Evolutionary conservation across 106 monocot species (phyloP).

Genomic region (Chionographis japonica): DNA sequence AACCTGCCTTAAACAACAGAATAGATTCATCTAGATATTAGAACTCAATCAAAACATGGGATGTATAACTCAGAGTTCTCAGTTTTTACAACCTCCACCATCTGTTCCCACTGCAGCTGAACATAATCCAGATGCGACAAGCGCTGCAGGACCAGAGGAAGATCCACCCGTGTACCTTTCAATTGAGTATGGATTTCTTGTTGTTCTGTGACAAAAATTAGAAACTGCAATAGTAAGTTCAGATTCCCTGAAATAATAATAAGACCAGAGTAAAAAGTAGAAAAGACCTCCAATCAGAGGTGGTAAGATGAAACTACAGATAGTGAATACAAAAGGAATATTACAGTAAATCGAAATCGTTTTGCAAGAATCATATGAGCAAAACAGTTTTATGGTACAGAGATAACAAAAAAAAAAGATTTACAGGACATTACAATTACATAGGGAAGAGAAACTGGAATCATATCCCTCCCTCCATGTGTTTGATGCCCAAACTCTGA

Average conservation of each 20-base stretch:
- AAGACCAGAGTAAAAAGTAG: background rate
- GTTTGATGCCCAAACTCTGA: no score
- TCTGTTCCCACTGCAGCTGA: slow-evolving; percentile 92
- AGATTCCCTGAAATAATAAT: background rate
- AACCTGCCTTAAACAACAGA: slow-evolving; percentile 46
- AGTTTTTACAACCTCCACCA: slow-evolving; percentile 74
- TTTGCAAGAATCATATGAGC: no score
- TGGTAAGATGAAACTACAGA: no score
- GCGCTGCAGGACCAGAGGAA: slow-evolving; percentile 92
- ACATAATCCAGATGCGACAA: slow-evolving; percentile 91
- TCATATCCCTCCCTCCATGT: no score
- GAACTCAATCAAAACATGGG: background rate
- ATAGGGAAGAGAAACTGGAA: no score
- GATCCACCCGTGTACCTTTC: slow-evolving; percentile 98
- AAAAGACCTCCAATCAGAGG: no score
- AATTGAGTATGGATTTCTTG: slow-evolving; percentile 83
- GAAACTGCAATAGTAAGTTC: background rate
- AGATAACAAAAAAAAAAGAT: no score
- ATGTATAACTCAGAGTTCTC: background rate
- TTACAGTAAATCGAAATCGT: no score
- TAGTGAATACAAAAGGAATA: no score
- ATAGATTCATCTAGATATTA: background rate
- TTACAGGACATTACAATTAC: no score
- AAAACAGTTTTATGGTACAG: no score
- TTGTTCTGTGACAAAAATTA: slow-evolving; percentile 44